Percentiles rank a stretch among this genome's conserved stretches.
These are phyloP conservation scores for Mucor plumbeus DNA, from an alignment of 371 early-diverging fungal genomes.

Conservation along the genomic window DNA sequence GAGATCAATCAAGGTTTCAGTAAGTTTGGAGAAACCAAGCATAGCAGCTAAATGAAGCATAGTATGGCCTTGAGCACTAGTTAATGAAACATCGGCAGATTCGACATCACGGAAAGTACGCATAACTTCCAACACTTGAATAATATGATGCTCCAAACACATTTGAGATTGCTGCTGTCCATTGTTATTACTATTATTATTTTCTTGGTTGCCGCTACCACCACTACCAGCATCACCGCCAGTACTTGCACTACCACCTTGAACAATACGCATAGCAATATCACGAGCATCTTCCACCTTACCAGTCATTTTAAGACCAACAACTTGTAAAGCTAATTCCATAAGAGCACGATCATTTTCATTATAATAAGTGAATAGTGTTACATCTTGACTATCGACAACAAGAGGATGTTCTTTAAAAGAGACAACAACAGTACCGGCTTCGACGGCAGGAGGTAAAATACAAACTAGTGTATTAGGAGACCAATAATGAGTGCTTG, in stretches of 20 bases:
- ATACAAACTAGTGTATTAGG: slow-evolving; percentile 81
- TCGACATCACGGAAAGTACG: slow-evolving; percentile 44
- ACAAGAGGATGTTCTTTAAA: slow-evolving; percentile 67
- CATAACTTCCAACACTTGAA: slow-evolving; percentile 51
- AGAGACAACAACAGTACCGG: slow-evolving; percentile 81
- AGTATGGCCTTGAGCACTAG: slow-evolving; percentile 47
- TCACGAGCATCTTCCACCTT: slow-evolving; percentile 75
- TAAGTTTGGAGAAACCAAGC: slow-evolving; percentile 38
- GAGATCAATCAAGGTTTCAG: slow-evolving; percentile 32
- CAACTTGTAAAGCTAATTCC: slow-evolving; percentile 87
- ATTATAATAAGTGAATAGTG: slow-evolving; percentile 64
- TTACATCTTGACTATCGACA: slow-evolving; percentile 60
- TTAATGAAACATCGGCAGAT: slow-evolving; percentile 39
- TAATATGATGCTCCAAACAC: slow-evolving; percentile 44
- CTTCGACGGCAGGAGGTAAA: slow-evolving; percentile 74
- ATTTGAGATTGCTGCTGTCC: slow-evolving; percentile 23
- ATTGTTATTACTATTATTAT: slow-evolving; percentile 25
- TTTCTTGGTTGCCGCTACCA: background rate
- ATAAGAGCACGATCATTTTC: slow-evolving; percentile 87
- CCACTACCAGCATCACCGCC: slow-evolving; percentile 31
- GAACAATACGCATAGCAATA: slow-evolving; percentile 79
- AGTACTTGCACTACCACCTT: slow-evolving; percentile 44
- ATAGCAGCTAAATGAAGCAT: slow-evolving; percentile 53
- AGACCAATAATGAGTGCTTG: slow-evolving; percentile 74
- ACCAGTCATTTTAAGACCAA: slow-evolving; percentile 84